phyloP scores from a whole-genome alignment of 2,329 filamentous ascomycete genomes.

The Chrysoporthe puriensis region DNA sequence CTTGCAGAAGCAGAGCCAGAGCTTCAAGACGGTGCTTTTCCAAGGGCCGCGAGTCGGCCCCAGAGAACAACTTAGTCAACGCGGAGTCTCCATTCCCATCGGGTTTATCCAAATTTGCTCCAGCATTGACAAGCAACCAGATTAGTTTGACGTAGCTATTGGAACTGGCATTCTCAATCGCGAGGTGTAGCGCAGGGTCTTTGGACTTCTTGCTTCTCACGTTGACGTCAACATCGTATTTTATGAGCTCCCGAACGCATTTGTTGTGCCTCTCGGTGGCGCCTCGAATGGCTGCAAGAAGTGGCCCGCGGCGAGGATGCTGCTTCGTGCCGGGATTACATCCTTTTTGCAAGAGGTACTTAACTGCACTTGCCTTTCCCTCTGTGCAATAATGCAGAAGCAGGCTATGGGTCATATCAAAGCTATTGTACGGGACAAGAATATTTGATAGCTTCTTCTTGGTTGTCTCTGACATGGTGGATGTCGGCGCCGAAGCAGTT shows the following conservation, averaged over 20 bases:
- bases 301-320: conserved; percentile 9
- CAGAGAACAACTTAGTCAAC: conserved; percentile 22
- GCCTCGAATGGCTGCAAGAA: conserved; percentile 25
- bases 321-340: conserved; percentile 13
- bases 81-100: conserved; percentile 23
- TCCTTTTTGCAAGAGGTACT: conserved; percentile 20
- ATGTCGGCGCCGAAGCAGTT: conserved; percentile 28
- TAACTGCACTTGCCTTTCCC: conserved; percentile 22
- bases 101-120: conserved; percentile 13
- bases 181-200: conserved; percentile 28
- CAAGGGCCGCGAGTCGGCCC: conserved; percentile 14
- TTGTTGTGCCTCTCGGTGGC: conserved; percentile 28
- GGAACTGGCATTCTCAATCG: conserved; percentile 26
- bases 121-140: conserved; percentile 27
- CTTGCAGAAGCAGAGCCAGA: conserved; percentile 23
- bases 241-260: conserved; percentile 29
- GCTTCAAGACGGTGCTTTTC: conserved; percentile 19
- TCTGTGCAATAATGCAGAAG: conserved; percentile 19
- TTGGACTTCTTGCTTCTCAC: conserved; percentile 23
- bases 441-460: conserved; percentile 14
- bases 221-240: conserved; percentile 23
- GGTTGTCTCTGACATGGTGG: conserved; percentile 24
- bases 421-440: conserved; percentile 9
- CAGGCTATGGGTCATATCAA: conserved; percentile 14
- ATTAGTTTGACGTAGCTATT: conserved; percentile 30